Percentiles rank a stretch among this genome's conserved stretches.
Evolutionary conservation across 192 early-diverging fungal genomes (phyloP).

Genomic region (Umbelopsis vinacea): DNA sequence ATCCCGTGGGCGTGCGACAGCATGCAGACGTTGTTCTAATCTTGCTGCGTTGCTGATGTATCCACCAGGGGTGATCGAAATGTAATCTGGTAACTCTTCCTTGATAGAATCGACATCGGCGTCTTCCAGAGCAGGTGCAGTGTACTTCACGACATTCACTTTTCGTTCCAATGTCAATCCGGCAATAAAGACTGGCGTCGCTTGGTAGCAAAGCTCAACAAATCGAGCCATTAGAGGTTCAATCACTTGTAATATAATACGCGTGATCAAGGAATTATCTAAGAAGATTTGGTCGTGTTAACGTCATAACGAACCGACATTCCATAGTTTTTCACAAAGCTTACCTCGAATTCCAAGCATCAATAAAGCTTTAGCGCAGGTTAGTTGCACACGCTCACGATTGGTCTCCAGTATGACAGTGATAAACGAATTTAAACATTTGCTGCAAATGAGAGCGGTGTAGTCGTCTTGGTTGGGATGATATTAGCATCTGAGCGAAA

Average conservation of each 20-base stretch:
- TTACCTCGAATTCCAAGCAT: conserved; percentile 39
- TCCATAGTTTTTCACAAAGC: neutral
- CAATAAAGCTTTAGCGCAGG: conserved; percentile 30
- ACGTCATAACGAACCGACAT: neutral
- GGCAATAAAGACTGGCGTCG: conserved; percentile 10
- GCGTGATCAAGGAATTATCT: conserved; percentile 26
- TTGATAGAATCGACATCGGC: neutral
- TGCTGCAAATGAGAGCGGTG: conserved; percentile 26
- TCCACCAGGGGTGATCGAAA: conserved; percentile 21
- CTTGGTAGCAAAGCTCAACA: conserved; percentile 15
- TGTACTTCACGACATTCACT: conserved; percentile 1
- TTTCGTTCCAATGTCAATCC: conserved; percentile 10
- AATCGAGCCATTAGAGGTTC: conserved; percentile 33
- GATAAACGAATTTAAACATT: conserved; percentile 32
- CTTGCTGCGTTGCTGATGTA: conserved; percentile 26
- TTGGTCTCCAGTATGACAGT: conserved; percentile 17
- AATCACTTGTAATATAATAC: conserved; percentile 19
- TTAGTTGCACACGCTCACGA: conserved; percentile 35
- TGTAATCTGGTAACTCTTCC: conserved; percentile 27
- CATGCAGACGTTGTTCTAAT: conserved; percentile 18
- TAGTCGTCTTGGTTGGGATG: conserved; percentile 21
- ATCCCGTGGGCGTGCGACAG: neutral
- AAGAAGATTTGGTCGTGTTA: neutral
- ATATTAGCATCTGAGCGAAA: too few species aligned
- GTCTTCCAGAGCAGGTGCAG: neutral